Base-by-base conservation (phyloP, 2,329 filamentous ascomycete species). In the Acrodontium crateriforme region DNA sequence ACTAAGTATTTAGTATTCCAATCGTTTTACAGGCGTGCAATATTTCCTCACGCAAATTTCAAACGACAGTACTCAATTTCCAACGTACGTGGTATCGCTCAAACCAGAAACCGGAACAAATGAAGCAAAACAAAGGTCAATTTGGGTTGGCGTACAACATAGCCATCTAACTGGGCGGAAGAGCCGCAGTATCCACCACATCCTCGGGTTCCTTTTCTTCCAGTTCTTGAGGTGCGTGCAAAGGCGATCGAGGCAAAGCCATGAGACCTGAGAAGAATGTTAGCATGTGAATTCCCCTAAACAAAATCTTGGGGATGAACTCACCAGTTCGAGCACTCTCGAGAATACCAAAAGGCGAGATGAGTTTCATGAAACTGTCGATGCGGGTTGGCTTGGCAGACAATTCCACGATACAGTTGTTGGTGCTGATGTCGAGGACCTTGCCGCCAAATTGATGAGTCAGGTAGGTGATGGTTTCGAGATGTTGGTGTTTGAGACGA, bases 361-460 rank as follows among this genome's bases (percentile, higher is more conserved):
- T 76, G 37, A 98, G 70, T 63, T 95, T 98, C 61, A 98, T 78
- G 66, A 94, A 98, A 2, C 84, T 92, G 59, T 98, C 84, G 51
- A 98, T 93, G 58, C 89, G 78, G 37, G 67, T 72, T 18, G 83
- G 85, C 60, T 98, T 98, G 35, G 89, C 89, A 29, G 84, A 93
- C 6, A 98, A 59, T 60, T 98, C 89, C 35, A 98, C 85, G 55
- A 95, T 95, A 60, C 89, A 95, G 62, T 91, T 95, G 60, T 82
- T 94, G 29, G 82, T 94, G 65, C 84, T 93, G 47, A 98, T 95
- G 57, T 98, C 89, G 46, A 98, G 59, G 15, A 98, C 81, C 63
- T 98, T 98, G 40, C 89, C 89, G 32, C 85, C 85, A 48, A 98
- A 98, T 51, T 98, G 89, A 62, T 98, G 89, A 11, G 87, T 78